Base-by-base conservation (phyloP, 2,329 filamentous ascomycete species). In the Colletotrichum chrysophilum region DNA sequence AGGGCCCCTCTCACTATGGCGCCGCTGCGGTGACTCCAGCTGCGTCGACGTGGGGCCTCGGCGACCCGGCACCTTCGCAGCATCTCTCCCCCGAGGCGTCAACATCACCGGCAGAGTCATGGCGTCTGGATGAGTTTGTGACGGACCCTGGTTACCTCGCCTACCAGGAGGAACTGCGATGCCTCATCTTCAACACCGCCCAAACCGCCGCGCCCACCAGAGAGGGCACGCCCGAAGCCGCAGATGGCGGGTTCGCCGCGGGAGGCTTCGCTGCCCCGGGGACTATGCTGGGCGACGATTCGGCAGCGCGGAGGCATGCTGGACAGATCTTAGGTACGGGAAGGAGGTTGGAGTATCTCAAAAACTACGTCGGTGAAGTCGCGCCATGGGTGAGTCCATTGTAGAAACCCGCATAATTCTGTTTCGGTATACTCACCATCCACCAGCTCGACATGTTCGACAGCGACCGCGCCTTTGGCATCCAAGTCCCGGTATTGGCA, bases 371-470 rank as follows among this genome's bases (percentile, higher is more conserved):
- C n/a, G 85, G 86, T 9, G 84, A 90, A 72, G 86, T 91, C 56
- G 89, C 89, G 4, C 87, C 87, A 26, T 91, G 89, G 88, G 86
- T 88, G 76, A 73, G 81, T 65, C 14, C 28, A 28, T 28, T 28
- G 28, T 28, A 28, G 3, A 7, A 28, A 28, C 28, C 28, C 28
- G 2, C 28, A 28, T 8, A 28, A 8, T 28, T 28, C 28, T 28
- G 28, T 21, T 21, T 14, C 1, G 13, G 24, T 32, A 12, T 6
- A 55, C 72, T 75, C 2, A 70, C 74, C 14, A 71, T 67, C 3
- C 10, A 13, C 77, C 61, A 88, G 88, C 86, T 92, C 16, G 90
- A 92, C 79, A 91, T 91, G 84, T 91, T 91, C 75, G 90, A 92
- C 78, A 86, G 85, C 32, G 83, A 87, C 30, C 86, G 88, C 21